These are phyloP conservation scores for Scedosporium boydii DNA, from an alignment of 2,329 filamentous ascomycete genomes.

Conservation along the genomic window DNA sequence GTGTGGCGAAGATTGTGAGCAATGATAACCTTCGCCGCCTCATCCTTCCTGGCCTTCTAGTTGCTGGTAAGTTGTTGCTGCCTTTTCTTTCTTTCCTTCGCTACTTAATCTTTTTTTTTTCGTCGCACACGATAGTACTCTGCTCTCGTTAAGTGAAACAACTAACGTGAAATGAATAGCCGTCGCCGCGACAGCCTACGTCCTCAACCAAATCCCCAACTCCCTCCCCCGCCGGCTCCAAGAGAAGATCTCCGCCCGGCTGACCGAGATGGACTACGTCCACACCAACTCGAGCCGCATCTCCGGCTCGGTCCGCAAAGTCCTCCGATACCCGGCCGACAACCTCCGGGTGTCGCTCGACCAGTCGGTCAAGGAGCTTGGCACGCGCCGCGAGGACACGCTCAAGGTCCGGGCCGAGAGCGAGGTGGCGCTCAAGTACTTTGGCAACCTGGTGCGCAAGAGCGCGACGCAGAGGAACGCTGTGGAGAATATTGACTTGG, in stretches of 20 bases:
- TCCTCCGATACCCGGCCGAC: slow-evolving; percentile 78
- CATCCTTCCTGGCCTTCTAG: slow-evolving; percentile 68
- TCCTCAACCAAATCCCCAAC: slow-evolving; percentile 77
- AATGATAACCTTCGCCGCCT: slow-evolving; percentile 72
- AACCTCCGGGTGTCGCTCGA: slow-evolving; percentile 77
- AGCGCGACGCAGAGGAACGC: slow-evolving; percentile 41
- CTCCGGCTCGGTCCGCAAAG: slow-evolving; percentile 74
- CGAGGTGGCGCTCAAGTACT: slow-evolving; percentile 82
- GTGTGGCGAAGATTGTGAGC: slow-evolving; percentile 70
- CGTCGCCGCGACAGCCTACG: slow-evolving; percentile 65
- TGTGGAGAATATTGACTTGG: slow-evolving; percentile 45
- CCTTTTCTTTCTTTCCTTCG: not conserved
- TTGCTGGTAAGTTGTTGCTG: slow-evolving; percentile 56
- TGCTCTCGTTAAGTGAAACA: slow-evolving; percentile 1
- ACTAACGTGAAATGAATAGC: slow-evolving; percentile 38
- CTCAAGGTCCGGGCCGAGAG: slow-evolving; percentile 74
- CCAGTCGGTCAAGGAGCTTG: slow-evolving; percentile 76
- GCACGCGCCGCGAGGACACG: slow-evolving; percentile 69
- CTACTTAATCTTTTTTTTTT: not conserved
- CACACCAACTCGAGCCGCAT: slow-evolving; percentile 83
- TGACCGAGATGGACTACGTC: slow-evolving; percentile 80
- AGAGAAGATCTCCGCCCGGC: slow-evolving; percentile 72
- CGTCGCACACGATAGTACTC: not conserved
- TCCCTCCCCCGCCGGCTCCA: slow-evolving; percentile 81
- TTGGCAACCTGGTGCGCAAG: slow-evolving; percentile 69